phyloP scores from a whole-genome alignment of 352 stramenopile species.

The Elongisporangium prolatum region DNA sequence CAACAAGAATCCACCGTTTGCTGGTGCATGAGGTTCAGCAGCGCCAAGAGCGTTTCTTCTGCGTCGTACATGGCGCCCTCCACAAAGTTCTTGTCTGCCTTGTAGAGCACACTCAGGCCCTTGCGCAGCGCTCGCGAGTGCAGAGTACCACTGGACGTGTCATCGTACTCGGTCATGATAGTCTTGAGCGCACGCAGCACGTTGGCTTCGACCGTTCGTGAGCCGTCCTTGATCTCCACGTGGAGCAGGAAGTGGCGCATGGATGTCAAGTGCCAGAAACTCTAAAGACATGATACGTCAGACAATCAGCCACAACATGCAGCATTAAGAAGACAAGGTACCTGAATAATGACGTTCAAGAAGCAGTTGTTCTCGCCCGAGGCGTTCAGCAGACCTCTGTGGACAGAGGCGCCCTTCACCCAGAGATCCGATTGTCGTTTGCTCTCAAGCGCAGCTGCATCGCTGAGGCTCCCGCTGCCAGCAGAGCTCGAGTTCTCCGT shows the following conservation, averaged over 20 bases:
- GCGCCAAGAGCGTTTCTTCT: slow-evolving; percentile 76
- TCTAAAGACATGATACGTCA: slow-evolving; percentile 23
- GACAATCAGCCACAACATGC: background rate
- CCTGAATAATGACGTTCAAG: slow-evolving; percentile 84
- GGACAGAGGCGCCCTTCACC: slow-evolving; percentile 78
- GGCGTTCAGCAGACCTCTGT: slow-evolving; percentile 70
- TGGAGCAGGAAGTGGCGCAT: slow-evolving; percentile 84
- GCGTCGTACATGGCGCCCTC: slow-evolving; percentile 87
- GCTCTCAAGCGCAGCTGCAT: slow-evolving; percentile 12
- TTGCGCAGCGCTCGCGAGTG: slow-evolving; percentile 78
- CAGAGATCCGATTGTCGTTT: slow-evolving; percentile 72
- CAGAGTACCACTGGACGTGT: slow-evolving; percentile 70
- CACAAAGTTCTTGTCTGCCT: slow-evolving; percentile 81
- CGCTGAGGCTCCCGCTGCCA: slow-evolving; percentile 14
- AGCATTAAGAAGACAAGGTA: too few relatives aligned
- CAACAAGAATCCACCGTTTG: slow-evolving; percentile 33
- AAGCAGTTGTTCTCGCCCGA: slow-evolving; percentile 90
- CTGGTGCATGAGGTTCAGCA: slow-evolving; percentile 86
- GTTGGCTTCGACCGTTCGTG: slow-evolving; percentile 61
- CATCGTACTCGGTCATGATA: slow-evolving; percentile 84
- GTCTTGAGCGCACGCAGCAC: slow-evolving; percentile 70
- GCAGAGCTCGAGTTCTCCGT: slow-evolving; percentile 21
- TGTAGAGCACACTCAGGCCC: slow-evolving; percentile 79
- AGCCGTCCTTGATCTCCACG: slow-evolving; percentile 82
- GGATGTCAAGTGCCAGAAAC: slow-evolving; percentile 87